phyloP scores from a whole-genome alignment of 306 rosid genomes.

The Fagus crenata region DNA sequence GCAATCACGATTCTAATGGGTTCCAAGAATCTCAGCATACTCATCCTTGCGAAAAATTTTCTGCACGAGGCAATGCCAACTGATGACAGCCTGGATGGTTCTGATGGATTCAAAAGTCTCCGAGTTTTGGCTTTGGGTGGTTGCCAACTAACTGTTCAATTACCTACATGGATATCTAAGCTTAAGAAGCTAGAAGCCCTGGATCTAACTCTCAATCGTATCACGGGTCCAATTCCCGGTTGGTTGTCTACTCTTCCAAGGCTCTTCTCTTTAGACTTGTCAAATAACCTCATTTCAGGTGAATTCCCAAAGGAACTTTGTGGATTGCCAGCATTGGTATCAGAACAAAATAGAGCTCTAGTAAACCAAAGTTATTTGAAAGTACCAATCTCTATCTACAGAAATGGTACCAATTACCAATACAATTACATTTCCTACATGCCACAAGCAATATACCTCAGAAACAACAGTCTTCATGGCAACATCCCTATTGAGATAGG shows the following conservation, averaged over 20 bases:
- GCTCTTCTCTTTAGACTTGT: not conserved
- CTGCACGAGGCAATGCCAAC: not conserved
- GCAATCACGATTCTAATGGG: slow-evolving; percentile 7
- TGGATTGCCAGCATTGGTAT: not conserved
- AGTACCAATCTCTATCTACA: not conserved
- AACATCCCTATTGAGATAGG: slow-evolving; percentile 16
- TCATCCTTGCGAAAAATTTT: not conserved
- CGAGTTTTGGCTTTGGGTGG: not conserved
- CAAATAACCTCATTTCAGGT: not conserved
- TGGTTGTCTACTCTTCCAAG: slow-evolving; percentile 18
- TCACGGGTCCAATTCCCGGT: slow-evolving; percentile 10
- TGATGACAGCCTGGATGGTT: not conserved
- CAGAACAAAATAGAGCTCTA: not conserved
- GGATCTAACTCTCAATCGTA: not conserved
- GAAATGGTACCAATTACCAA: not conserved
- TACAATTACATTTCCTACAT: not conserved
- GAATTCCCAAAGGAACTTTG: slow-evolving; percentile 12
- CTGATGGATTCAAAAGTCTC: not conserved
- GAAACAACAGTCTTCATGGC: not conserved
- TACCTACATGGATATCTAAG: slow-evolving; percentile 5
- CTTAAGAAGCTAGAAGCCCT: slow-evolving; percentile 4
- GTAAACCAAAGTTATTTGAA: not conserved
- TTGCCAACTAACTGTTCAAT: not conserved
- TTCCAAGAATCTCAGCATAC: not conserved
- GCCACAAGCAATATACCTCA: not conserved